phyloP scores from a whole-genome alignment of 2,329 filamentous ascomycete species.

The Claviceps sp. region DNA sequence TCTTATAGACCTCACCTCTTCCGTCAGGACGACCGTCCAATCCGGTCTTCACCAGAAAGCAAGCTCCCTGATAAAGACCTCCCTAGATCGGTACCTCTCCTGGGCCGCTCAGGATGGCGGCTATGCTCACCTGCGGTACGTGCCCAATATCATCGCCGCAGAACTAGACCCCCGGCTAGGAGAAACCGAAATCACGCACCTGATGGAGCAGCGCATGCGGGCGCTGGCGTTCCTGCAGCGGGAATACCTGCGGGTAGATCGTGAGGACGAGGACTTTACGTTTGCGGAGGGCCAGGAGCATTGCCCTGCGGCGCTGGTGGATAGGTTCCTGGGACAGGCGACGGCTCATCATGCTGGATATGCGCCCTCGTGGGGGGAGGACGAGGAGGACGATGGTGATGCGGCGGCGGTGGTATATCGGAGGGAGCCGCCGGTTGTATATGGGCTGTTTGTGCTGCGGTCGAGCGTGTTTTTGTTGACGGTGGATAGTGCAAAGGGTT shows the following conservation, averaged over 20 bases:
- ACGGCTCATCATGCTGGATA: neutral
- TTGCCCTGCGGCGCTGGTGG: constrained; percentile 3
- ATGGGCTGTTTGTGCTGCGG: constrained; percentile 29
- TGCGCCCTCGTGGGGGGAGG: neutral
- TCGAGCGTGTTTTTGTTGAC: constrained; percentile 26
- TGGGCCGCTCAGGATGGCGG: constrained; percentile 30
- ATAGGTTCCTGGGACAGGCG: constrained; percentile 3
- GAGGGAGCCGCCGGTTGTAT: constrained; percentile 26
- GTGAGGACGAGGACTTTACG: constrained; percentile 19
- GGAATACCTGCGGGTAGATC: constrained; percentile 18
- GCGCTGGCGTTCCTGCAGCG: constrained; percentile 23
- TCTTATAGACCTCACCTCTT: constrained; percentile 26
- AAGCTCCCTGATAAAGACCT: constrained; percentile 19
- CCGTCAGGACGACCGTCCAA: constrained; percentile 22
- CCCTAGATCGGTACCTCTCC: constrained; percentile 21
- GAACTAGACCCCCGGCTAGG: constrained; percentile 18
- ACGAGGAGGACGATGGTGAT: neutral
- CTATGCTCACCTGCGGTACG: constrained; percentile 19
- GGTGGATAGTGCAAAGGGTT: constrained; percentile 23
- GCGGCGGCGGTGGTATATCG: constrained; percentile 10
- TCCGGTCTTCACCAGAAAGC: constrained; percentile 20
- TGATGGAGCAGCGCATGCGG: constrained; percentile 23
- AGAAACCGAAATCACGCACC: constrained; percentile 19
- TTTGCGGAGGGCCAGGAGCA: neutral
- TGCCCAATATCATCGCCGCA: constrained; percentile 27